These are phyloP conservation scores for Tylopilus sp. DNA, from an alignment of 768 basidiomycete genomes.

Conservation along the genomic window DNA sequence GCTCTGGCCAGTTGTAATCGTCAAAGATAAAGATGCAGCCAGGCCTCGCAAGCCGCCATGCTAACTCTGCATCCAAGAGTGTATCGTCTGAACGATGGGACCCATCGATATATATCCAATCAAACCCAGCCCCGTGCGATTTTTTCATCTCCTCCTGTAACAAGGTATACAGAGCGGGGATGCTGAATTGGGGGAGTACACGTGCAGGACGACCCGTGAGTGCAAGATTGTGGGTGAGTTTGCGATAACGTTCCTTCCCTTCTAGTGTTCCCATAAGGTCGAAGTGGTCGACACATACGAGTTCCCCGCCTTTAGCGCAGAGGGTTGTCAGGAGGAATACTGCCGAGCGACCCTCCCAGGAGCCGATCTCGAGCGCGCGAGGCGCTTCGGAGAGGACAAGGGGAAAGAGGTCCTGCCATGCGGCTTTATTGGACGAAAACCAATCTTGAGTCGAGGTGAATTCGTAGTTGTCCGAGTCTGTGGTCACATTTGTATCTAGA, in stretches of 20 bases:
- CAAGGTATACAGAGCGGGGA: conserved; percentile 47
- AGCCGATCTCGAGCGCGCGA: conserved; percentile 54
- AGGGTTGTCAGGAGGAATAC: conserved; percentile 51
- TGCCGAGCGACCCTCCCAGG: conserved; percentile 63
- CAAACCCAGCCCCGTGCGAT: conserved; percentile 40
- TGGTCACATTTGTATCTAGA: conserved; percentile 1
- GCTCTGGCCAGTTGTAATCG: conserved; percentile 52
- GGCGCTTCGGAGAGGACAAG: conserved; percentile 37
- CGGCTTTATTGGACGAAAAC: conserved; percentile 45
- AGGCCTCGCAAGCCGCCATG: conserved; percentile 51
- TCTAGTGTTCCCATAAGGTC: conserved; percentile 48
- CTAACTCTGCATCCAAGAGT: conserved; percentile 56
- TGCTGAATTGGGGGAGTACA: conserved; percentile 49
- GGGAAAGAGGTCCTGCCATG: conserved; percentile 43
- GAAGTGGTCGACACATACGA: conserved; percentile 59
- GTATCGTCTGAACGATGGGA: conserved; percentile 60
- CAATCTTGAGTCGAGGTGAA: conserved; percentile 57
- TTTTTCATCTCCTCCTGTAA: conserved; percentile 43
- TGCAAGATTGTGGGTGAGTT: conserved; percentile 45
- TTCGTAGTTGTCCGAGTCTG: conserved; percentile 27
- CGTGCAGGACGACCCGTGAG: conserved; percentile 44
- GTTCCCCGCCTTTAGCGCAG: conserved; percentile 40
- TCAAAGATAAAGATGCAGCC: conserved; percentile 55
- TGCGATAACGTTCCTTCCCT: conserved; percentile 43
- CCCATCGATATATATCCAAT: conserved; percentile 60